Conservation (phyloP, 495 filamentous ascomycete genomes). For the Cenococcum geophilum region DNA sequence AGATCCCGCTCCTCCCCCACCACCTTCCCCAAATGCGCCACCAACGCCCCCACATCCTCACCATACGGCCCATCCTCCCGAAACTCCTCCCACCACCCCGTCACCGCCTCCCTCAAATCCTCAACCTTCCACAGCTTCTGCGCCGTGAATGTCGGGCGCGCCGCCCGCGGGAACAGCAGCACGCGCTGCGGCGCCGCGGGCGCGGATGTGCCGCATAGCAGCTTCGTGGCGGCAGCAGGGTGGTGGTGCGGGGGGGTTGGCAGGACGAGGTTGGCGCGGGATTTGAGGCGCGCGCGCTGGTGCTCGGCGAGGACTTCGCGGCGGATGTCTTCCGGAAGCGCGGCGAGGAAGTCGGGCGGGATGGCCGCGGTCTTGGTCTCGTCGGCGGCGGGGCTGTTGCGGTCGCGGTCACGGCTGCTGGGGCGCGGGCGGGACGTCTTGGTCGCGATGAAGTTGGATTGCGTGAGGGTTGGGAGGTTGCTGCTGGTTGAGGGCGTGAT, state of each 20-base stretch:
- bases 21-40: conserved; percentile 60
- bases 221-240: conserved; percentile 1
- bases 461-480: conserved; percentile 45
- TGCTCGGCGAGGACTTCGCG: conserved; percentile 70
- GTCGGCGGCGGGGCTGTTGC: conserved; percentile 30
- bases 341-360: conserved; percentile 71
- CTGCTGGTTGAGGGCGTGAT: conserved; percentile 10
- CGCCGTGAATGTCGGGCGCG: conserved; percentile 61
- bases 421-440: conserved; percentile 4
- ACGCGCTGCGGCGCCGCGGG: background rate
- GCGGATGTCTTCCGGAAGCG: conserved; percentile 74
- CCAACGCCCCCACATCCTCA: conserved; percentile 69
- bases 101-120: conserved; percentile 57
- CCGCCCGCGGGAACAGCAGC: conserved; percentile 40
- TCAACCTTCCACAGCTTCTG: conserved; percentile 48
- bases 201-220: no score
- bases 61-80: conserved; percentile 61
- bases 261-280: conserved; percentile 39
- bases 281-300: conserved; percentile 49
- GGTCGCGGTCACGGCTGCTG: conserved; percentile 8
- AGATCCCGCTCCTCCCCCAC: conserved; percentile 67
- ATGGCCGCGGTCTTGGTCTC: no score
- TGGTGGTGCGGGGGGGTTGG: background rate
- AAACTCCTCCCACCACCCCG: conserved; percentile 63
- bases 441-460: conserved; percentile 57